A percentile compares a stretch with the other conserved stretches of the same genome.
Evolutionary conservation across 2,329 filamentous ascomycete genomes (phyloP).

Genomic region (Waltergamsia citrina): DNA sequence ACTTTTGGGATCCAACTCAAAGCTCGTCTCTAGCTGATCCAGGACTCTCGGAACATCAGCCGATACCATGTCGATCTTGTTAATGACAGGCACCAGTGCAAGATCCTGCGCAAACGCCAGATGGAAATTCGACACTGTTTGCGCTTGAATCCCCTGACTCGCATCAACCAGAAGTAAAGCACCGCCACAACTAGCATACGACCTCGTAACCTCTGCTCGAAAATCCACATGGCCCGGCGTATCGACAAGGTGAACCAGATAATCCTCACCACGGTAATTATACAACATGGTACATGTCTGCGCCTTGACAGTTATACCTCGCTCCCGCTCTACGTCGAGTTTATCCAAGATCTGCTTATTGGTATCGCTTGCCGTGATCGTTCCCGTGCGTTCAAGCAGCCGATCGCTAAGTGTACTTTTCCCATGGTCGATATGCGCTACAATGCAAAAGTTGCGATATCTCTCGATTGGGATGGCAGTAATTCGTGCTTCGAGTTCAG

Average conservation of each 20-base stretch:
- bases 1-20: conserved; percentile 74
- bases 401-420: conserved; percentile 94
- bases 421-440: conserved; percentile 97
- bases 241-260: conserved; percentile 89
- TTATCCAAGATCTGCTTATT: conserved; percentile 98
- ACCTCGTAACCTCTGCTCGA: conserved; percentile 87
- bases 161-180: conserved; percentile 90
- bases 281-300: conserved; percentile 99
- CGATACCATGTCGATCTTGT: conserved; percentile 90
- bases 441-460: conserved; percentile 95
- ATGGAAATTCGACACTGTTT: conserved; percentile 98
- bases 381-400: conserved; percentile 86
- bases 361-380: conserved; percentile 67
- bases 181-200: conserved; percentile 92
- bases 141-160: conserved; percentile 91
- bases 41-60: conserved; percentile 81
- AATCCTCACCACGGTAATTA: conserved; percentile 75
- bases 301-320: conserved; percentile 96
- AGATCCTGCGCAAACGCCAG: conserved; percentile 89
- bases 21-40: conserved; percentile 75
- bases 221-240: conserved; percentile 98
- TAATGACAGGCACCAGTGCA: conserved; percentile 80
- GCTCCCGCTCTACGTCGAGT: conserved; percentile 89
- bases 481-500: conserved; percentile 42
- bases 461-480: conserved; percentile 67